Evolutionary conservation across 2,329 filamentous ascomycete genomes (phyloP).

Genomic region (Aplosporella prunicola): DNA sequence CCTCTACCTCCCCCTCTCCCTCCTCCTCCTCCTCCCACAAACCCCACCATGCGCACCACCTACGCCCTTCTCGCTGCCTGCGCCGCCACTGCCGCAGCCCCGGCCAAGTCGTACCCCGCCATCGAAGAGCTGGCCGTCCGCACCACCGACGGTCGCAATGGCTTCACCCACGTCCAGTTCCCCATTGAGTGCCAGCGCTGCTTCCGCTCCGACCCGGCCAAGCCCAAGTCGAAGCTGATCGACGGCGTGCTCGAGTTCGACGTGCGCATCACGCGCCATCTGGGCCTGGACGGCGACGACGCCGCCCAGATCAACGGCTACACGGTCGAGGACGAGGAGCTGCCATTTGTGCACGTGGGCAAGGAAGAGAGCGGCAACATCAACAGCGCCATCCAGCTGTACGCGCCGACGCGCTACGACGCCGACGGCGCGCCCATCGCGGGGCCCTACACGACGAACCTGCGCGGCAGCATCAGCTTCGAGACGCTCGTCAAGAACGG

Average conservation of each 20-base stretch:
- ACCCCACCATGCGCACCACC: background rate
- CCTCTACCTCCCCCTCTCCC: no score
- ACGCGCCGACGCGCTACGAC: background rate
- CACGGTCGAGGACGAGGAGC: conserved; percentile 2
- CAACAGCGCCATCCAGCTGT: background rate
- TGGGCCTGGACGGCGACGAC: conserved; percentile 7
- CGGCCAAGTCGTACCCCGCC: background rate
- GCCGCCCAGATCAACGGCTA: conserved; percentile 9
- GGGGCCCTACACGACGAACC: background rate
- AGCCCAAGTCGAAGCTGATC: conserved; percentile 1
- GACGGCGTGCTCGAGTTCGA: conserved; percentile 10
- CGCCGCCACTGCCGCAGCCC: no score
- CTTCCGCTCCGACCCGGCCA: conserved; percentile 2
- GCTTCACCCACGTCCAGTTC: conserved; percentile 9
- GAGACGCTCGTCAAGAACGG: conserved; percentile 2
- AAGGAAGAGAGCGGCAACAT: background rate
- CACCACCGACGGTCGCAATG: conserved; percentile 1
- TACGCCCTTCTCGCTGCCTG: background rate
- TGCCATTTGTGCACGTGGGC: background rate
- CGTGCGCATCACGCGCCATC: conserved; percentile 8
- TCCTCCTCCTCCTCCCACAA: no score
- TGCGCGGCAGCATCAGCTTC: conserved; percentile 3
- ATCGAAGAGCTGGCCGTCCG: conserved; percentile 9
- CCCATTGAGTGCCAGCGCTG: conserved; percentile 6
- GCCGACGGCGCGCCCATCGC: background rate